Evolutionary conservation across 768 basidiomycete genomes (phyloP).

Genomic region (Suillus clintonianus): DNA sequence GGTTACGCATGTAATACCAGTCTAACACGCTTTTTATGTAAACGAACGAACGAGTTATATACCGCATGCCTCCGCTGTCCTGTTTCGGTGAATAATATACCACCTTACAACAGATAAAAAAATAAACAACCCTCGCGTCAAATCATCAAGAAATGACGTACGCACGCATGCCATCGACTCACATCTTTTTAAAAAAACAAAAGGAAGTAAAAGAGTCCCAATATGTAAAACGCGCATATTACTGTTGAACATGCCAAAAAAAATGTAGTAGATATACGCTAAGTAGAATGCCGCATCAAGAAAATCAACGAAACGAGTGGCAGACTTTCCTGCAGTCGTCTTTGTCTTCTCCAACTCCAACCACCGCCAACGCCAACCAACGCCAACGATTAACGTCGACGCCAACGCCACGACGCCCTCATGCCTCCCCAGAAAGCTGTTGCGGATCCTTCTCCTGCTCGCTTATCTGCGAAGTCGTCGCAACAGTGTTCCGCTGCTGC

Average conservation of each 20-base stretch:
- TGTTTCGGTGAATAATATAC: no score
- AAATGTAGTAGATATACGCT: not conserved
- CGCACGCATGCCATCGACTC: no score
- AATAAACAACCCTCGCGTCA: no score
- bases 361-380: no score
- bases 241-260: not conserved
- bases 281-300: not conserved
- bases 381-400: not conserved
- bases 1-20: no score
- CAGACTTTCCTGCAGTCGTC: not conserved
- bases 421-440: not conserved
- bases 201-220: not conserved
- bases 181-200: not conserved
- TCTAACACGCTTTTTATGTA: no score
- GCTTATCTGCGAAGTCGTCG: slow-evolving; percentile 27
- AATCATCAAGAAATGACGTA: no score
- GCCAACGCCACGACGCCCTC: not conserved
- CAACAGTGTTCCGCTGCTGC: slow-evolving; percentile 27
- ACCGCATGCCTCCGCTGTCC: no score
- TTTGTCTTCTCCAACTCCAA: no score
- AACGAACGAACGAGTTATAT: no score
- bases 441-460: slow-evolving; percentile 24
- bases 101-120: no score
- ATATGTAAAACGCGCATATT: not conserved
- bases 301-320: not conserved